These are phyloP conservation scores for Colletotrichum zoysiae DNA, from an alignment of 2,329 filamentous ascomycete species.

Conservation along the genomic window DNA sequence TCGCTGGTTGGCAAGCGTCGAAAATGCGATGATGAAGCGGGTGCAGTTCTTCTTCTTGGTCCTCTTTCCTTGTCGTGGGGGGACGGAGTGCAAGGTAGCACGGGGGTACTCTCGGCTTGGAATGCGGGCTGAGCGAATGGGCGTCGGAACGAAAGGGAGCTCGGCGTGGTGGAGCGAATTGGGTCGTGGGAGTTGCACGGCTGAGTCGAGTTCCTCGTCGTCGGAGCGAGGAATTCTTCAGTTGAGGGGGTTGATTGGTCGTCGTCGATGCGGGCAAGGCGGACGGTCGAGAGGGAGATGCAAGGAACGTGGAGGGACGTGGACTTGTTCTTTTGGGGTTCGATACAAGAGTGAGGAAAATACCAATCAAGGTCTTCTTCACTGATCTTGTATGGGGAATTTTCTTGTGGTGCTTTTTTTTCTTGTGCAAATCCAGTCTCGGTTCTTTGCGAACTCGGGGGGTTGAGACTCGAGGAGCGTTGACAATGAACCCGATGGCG, in stretches of 20 bases:
- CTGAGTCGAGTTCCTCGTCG: conserved; percentile 57
- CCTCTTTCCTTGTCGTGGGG: conserved; percentile 10
- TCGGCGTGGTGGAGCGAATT: conserved; percentile 49
- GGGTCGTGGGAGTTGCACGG: conserved; percentile 44
- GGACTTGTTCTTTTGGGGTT: conserved; percentile 6
- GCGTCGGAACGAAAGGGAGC: conserved; percentile 52
- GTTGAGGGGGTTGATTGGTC: conserved; percentile 36
- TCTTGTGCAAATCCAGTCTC: conserved; percentile 47
- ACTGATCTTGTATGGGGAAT: conserved; percentile 11
- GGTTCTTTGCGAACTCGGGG: conserved; percentile 41
- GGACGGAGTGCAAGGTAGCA: conserved; percentile 44
- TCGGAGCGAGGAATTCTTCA: conserved; percentile 58
- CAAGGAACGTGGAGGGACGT: conserved; percentile 32
- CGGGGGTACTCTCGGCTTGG: conserved; percentile 37
- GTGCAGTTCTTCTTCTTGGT: neutral
- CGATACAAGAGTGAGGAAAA: conserved; percentile 48
- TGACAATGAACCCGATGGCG: conserved; percentile 42
- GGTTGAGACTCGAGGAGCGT: conserved; percentile 33
- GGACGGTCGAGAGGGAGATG: conserved; percentile 37
- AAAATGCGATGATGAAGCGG: neutral
- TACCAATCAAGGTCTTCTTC: conserved; percentile 55
- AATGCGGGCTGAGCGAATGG: conserved; percentile 37
- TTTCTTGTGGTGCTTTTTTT: neutral
- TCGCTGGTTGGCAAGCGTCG: neutral
- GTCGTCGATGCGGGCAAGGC: conserved; percentile 21